Base-by-base conservation (phyloP, 129 eudicot genomes). In the Flaveria linearis region DNA sequence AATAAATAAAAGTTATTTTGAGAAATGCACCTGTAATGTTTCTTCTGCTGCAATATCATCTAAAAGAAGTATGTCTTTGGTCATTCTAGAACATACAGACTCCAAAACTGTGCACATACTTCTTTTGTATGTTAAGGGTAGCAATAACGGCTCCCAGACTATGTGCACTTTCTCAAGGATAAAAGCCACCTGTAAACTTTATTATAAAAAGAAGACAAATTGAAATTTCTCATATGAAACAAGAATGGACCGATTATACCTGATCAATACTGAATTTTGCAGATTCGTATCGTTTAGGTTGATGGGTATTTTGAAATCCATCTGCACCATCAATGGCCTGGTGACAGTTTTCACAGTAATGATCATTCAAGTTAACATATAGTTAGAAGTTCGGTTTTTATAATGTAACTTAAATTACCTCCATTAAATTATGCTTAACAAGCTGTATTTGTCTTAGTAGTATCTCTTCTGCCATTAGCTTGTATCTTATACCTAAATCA, bases 21-120 rank as follows among this genome's bases (percentile, higher is more conserved):
- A 63, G 10, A 66, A 39, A 63, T 30, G 72, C 68, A 94, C 98
- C 89, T 94, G 93, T 82, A 91, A 70, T 47, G 98, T 88, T 84
- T 94, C 98, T 72, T 94, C 98, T 7, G 97, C 98, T 50, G 97
- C 98, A 85, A 94, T 87, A 77, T 94, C 98, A 81, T 94, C 98
- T 86, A 94, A 78, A 49, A 86, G 90, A 82, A 94, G 98, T 73
- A 94, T 89, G 52, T 94, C 98, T 72, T 86, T 89, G 15, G 92
- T 75, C 63, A 86, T 87, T 86, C 91, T 91, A 18, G 92, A 85
- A 69, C 87, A 89, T 39, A 89, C 97, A 74, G 87, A 73, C 82
- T 94, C 97, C 56, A 94, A 22, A 74, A 89, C 88, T 74, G 51
- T 61, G 80, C 86, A 80, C 91, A 91, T 91, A 52, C 93, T 82